phyloP scores from a whole-genome alignment of 495 filamentous ascomycete genomes.

The Hyaloscypha finlandica region DNA sequence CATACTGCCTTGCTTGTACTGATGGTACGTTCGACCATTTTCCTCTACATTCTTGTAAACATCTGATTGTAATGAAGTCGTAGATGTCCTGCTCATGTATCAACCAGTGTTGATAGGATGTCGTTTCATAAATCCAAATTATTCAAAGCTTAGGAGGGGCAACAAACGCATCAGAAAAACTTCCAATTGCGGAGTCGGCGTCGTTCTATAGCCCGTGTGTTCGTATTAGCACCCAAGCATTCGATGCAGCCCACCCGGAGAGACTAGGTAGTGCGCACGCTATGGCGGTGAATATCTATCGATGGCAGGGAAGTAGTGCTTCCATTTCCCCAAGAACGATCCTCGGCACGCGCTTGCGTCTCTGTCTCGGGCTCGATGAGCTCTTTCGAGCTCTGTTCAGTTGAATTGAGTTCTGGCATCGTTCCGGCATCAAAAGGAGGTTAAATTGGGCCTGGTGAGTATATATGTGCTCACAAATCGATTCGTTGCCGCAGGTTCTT shows the following conservation, averaged over 20 bases:
- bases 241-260: neutral
- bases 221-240: neutral
- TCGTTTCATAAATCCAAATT: neutral
- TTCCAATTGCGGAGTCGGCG: neutral
- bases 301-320: neutral
- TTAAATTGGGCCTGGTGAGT: too few relatives aligned
- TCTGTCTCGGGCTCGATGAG: neutral
- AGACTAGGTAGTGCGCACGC: neutral
- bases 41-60: conserved; percentile 35
- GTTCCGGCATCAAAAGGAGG: neutral
- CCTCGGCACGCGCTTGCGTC: neutral
- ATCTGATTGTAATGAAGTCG: conserved; percentile 10
- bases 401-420: neutral
- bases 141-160: neutral
- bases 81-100: conserved; percentile 3
- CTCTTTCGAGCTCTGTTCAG: neutral
- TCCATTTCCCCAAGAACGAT: neutral
- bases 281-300: neutral
- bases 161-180: neutral
- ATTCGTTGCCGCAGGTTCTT: too few relatives aligned
- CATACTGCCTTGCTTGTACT: conserved; percentile 41
- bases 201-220: neutral
- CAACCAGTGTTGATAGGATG: neutral
- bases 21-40: conserved; percentile 40
- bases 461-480: too few relatives aligned